Conservation (phyloP, 2,329 filamentous ascomycete species). For the Talaromyces sp. region DNA sequence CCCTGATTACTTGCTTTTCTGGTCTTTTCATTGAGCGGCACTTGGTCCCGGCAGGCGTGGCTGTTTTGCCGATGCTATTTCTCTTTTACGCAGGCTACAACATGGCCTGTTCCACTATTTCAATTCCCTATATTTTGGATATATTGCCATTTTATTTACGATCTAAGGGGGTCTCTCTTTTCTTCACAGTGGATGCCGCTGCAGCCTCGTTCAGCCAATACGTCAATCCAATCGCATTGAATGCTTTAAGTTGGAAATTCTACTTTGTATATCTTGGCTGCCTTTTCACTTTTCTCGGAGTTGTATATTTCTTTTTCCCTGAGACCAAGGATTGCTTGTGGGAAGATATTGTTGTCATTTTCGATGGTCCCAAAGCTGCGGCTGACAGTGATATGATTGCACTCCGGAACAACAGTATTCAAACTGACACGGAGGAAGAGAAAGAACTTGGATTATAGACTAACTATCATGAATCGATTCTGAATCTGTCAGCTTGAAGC, state of each 20-base stretch:
- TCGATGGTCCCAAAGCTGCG: constrained; percentile 10
- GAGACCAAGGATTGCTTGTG: constrained; percentile 30
- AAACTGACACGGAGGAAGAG: background rate
- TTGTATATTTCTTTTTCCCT: constrained; percentile 23
- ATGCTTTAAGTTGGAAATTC: constrained; percentile 6
- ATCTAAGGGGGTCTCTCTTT: constrained; percentile 28
- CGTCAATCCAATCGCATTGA: constrained; percentile 7
- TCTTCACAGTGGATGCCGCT: constrained; percentile 19
- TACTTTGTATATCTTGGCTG: constrained; percentile 22
- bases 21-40: constrained; percentile 18
- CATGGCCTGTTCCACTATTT: constrained; percentile 22
- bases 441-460: background rate
- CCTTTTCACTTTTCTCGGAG: constrained; percentile 19
- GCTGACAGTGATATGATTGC: background rate
- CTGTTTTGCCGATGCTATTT: constrained; percentile 23
- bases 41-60: constrained; percentile 10
- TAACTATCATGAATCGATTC: background rate
- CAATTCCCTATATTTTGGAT: constrained; percentile 23
- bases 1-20: constrained; percentile 17
- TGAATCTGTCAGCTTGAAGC: background rate
- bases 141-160: constrained; percentile 33
- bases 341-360: constrained; percentile 19
- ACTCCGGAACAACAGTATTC: background rate
- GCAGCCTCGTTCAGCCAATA: constrained; percentile 24
- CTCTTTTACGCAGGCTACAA: constrained; percentile 25